phyloP scores from a whole-genome alignment of 78 protist genomes.

The Diacronema lutheri region DNA sequence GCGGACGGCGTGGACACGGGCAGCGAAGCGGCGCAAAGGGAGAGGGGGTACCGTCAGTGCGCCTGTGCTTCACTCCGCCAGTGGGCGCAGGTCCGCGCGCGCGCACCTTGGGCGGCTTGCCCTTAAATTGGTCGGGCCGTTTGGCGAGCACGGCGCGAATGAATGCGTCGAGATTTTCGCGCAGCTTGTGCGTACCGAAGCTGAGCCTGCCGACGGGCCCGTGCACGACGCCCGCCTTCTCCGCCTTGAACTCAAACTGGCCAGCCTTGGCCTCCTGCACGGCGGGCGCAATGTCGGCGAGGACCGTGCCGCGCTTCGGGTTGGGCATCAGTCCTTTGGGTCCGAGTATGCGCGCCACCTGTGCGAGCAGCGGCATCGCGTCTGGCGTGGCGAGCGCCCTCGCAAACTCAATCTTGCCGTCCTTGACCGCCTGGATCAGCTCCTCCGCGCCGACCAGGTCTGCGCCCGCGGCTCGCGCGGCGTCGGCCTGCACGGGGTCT shows the following conservation, averaged over 20 bases:
- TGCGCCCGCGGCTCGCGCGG: constrained; percentile 12
- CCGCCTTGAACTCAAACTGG: background rate
- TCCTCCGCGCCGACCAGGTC: constrained; percentile 33
- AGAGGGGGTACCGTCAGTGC: too few relatives aligned
- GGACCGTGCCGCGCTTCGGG: constrained; percentile 35
- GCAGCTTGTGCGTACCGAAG: background rate
- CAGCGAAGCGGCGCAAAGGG: too few relatives aligned
- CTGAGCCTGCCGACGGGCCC: background rate
- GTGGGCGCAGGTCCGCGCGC: too few relatives aligned
- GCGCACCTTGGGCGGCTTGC: background rate
- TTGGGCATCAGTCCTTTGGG: constrained; percentile 38
- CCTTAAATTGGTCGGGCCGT: background rate
- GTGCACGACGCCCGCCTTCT: background rate
- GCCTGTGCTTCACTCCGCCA: too few relatives aligned
- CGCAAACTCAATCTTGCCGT: background rate
- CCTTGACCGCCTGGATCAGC: background rate
- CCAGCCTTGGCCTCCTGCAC: background rate
- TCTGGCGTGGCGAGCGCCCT: constrained; percentile 22
- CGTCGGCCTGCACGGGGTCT: background rate
- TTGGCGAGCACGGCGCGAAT: background rate
- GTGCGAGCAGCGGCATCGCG: constrained; percentile 8
- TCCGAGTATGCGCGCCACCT: constrained; percentile 17
- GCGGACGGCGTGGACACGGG: too few relatives aligned
- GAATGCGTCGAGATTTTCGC: background rate
- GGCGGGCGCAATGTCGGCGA: background rate